Conservation (phyloP, 2,329 filamentous ascomycete genomes). For the Aspergillus novoparasiticus region DNA sequence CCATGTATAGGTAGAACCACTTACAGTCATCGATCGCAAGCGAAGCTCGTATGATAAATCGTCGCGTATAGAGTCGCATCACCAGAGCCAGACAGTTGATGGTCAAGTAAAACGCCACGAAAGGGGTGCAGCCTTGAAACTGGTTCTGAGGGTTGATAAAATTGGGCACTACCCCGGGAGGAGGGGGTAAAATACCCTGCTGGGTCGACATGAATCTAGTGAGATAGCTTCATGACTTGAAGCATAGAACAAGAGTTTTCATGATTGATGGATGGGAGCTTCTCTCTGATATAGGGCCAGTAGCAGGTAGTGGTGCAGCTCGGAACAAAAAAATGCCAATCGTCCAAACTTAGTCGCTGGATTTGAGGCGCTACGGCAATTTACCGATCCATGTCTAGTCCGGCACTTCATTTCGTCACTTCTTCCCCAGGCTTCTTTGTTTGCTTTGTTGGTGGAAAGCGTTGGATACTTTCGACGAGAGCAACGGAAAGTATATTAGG, state of each 20-base stretch:
- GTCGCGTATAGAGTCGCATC: neutral
- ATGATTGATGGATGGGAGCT: neutral
- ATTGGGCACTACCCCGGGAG: neutral
- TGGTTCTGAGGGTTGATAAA: neutral
- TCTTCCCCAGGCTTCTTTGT: neutral
- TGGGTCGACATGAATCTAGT: neutral
- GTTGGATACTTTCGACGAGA: neutral
- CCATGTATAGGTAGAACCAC: neutral
- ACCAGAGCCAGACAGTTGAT: neutral
- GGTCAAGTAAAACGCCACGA: neutral
- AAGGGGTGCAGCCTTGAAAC: neutral
- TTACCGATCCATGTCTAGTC: neutral
- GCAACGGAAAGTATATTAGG: neutral
- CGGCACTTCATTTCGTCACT: neutral
- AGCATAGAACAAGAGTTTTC: neutral
- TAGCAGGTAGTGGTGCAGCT: neutral
- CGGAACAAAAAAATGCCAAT: neutral
- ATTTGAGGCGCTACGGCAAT: neutral
- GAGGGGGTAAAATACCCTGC: neutral
- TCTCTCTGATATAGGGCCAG: neutral
- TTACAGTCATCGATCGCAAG: neutral
- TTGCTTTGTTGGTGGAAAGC: neutral
- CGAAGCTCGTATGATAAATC: neutral
- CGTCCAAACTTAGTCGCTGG: neutral
- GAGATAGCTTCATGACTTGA: neutral